These are phyloP conservation scores for Fusarium sp. DNA, from an alignment of 2,329 filamentous ascomycete species.

Conservation along the genomic window DNA sequence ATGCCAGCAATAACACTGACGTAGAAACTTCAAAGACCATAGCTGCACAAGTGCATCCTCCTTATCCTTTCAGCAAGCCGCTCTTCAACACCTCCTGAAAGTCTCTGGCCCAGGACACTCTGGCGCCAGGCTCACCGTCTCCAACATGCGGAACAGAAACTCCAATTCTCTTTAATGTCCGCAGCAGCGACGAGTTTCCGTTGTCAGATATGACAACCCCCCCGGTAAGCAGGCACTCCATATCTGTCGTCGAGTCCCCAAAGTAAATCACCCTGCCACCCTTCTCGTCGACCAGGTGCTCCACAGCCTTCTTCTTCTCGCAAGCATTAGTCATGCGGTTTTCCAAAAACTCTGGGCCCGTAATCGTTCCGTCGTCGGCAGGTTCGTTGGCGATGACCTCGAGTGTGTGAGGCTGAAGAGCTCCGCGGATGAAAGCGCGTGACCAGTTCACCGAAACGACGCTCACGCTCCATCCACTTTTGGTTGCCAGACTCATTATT, in stretches of 20 bases:
- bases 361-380: slow-evolving; percentile 56
- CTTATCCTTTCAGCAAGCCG: slow-evolving; percentile 41
- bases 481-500: slow-evolving; percentile 47
- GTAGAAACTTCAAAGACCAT: not conserved
- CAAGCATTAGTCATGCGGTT: slow-evolving; percentile 55
- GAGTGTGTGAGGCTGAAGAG: slow-evolving; percentile 54
- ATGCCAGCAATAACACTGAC: not conserved
- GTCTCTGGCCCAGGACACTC: slow-evolving; percentile 61
- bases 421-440: slow-evolving; percentile 63
- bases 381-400: slow-evolving; percentile 64
- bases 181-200: slow-evolving; percentile 54
- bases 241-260: slow-evolving; percentile 71
- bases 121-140: slow-evolving; percentile 22
- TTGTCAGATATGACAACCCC: slow-evolving; percentile 65
- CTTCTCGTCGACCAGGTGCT: slow-evolving; percentile 45
- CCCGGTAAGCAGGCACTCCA: slow-evolving; percentile 65
- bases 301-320: slow-evolving; percentile 64
- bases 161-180: slow-evolving; percentile 57
- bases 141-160: slow-evolving; percentile 57
- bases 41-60: not conserved
- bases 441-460: slow-evolving; percentile 70
- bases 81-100: slow-evolving; percentile 60
- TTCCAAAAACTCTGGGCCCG: slow-evolving; percentile 56
- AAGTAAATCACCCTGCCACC: slow-evolving; percentile 63
- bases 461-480: slow-evolving; percentile 57